Evolutionary conservation across 1,284 basidiomycete genomes (phyloP), one percentile per base, ranked within the genome.

Genomic region (Coniophora puteana): DNA sequence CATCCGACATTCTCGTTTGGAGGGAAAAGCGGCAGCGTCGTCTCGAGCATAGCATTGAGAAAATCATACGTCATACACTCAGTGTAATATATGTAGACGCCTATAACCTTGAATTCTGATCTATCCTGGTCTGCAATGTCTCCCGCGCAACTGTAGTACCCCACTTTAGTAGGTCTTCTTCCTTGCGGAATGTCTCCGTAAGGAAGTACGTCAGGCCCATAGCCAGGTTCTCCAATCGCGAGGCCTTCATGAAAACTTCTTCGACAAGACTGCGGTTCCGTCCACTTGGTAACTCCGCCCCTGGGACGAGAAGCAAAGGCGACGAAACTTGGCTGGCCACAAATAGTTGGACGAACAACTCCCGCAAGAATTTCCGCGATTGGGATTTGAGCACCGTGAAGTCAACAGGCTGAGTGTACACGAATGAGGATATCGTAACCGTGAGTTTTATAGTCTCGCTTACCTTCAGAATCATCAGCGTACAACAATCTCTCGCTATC

Each of bases 391-490:
- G 71, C 1, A 68, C 51, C 0, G 82, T 83, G 58, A 96, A 95
- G 54, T 93, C 89, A 28, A 96, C 71, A 10, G 91, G 89, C 89
- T 93, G 53, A 41, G 37, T n/a, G n/a, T n/a, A n/a, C n/a, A n/a
- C n/a, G n/a, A n/a, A n/a, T n/a, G n/a, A 12, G 38, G 45, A 10
- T 38, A 36, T 33, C 22, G 33, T 25, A 16, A 29, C 5, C n/a
- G n/a, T n/a, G n/a, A n/a, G n/a, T n/a, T n/a, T 22, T 3, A 29
- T 32, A 5, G 4, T 25, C 16, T n/a, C 16, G 3, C 12, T 21
- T 44, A 90, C 92, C 77, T 95, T 97, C 48, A 98, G 71, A 6
- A 95, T 78, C 1, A 78, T 72, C 31, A 98, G 65, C 18, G 82
- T 69, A 18, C 88, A 66, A 13, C 75, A 75, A 36, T 82, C 84